These are phyloP conservation scores for Solanum ossicruentum DNA, from an alignment of 257 asterid species.

Conservation along the genomic window DNA sequence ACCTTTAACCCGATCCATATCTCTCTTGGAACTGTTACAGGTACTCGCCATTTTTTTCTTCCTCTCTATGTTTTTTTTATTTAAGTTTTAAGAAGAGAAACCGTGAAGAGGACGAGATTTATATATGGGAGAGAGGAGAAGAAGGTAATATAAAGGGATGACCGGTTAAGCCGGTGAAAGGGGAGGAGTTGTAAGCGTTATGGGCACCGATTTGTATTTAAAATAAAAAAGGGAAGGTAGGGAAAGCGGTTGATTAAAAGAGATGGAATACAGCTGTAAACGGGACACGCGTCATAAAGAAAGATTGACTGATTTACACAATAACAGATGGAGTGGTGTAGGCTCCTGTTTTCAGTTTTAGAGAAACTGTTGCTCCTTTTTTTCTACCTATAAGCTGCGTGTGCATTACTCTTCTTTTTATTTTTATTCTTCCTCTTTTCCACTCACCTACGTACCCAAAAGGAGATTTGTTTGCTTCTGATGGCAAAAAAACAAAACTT, in stretches of 20 bases:
- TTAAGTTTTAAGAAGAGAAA: neutral
- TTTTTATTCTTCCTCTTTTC: neutral
- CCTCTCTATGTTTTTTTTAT: neutral
- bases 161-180: constrained; percentile 10
- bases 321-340: neutral
- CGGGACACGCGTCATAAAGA: constrained; percentile 67
- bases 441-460: neutral
- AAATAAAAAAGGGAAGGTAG: neutral
- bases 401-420: constrained; percentile 4
- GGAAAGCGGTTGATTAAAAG: constrained; percentile 34
- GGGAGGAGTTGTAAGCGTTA: constrained; percentile 24
- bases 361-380: neutral
- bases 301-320: constrained; percentile 34
- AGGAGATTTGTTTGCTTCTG: neutral
- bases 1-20: constrained; percentile 80
- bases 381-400: constrained; percentile 2
- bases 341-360: neutral
- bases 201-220: constrained; percentile 32
- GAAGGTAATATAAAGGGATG: constrained; percentile 1
- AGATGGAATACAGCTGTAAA: constrained; percentile 77
- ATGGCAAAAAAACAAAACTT: neutral
- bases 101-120: constrained; percentile 3
- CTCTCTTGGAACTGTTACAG: constrained; percentile 16
- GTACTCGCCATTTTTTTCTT: constrained; percentile 5
- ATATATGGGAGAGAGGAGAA: neutral